Evolutionary conservation across 495 filamentous ascomycete species (phyloP), one percentile per base, ranked within the genome.

Genomic region (Parmelia sp.): DNA sequence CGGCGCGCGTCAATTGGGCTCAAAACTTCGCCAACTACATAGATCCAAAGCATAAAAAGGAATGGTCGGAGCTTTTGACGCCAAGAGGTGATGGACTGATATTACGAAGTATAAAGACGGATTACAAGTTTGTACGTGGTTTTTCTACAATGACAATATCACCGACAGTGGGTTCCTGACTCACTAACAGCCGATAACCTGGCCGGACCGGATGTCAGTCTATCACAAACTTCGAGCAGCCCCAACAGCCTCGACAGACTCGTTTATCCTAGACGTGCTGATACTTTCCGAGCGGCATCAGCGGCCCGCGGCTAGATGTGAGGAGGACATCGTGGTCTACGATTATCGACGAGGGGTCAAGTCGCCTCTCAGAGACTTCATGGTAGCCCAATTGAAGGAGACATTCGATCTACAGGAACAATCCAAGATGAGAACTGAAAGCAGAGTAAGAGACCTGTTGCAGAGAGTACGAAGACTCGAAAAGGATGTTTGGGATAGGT

Each of bases 121-220:
- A 96, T 69, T 98, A 88, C 71, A 97, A 97, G 77, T 95, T 97
- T 79, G 91, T 96, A 76, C 7, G 83, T 79, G 53, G 3, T 8
- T 29, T 11, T 19, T 51, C 31, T 21, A 21, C 19, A 27, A 25
- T 11, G 23, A 57, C 6, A 12, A 47, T 2, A 21, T n/a, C 9
- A 19, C 17, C n/a, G 47, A 39, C 23, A 4, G 23, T 12, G 45
- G 4, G 9, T 40, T 27, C n/a, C 58, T 58, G 8, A 51, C 69
- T 36, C 10, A 8, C 12, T 23, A 42, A 21, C 66, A 96, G 92
- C 92, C 93, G 14, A 90, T 96, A 85, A 87, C 82, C 58, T 95
- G 84, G 70, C 92, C 93, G 1, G 92, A 97, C 76, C 86, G 82
- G 59, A 85, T 97, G 57, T 90, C 91, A 0, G 89, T 94, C 11